Conservation (phyloP, 2,329 filamentous ascomycete species). For the Phaeosphaeria sp. region DNA sequence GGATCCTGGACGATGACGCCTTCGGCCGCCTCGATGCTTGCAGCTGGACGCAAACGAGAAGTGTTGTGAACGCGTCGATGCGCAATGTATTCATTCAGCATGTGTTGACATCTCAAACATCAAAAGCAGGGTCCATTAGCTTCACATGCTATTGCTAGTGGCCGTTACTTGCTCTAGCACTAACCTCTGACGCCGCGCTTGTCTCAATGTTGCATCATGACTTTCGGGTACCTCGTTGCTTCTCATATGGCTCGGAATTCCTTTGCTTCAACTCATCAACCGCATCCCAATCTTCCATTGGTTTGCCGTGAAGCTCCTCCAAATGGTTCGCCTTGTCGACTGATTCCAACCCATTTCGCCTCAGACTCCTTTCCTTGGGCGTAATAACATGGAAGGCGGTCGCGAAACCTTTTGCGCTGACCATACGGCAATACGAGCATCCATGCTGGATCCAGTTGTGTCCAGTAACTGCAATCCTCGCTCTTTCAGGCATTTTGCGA, state of each 20-base stretch:
- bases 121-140: slow-evolving; percentile 1
- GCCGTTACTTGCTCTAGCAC: not conserved
- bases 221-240: not conserved
- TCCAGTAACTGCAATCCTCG: not conserved
- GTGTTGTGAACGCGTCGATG: not conserved
- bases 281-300: too few relatives aligned
- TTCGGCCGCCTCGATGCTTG: not conserved
- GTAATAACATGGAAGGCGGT: not conserved
- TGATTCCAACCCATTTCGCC: too few relatives aligned
- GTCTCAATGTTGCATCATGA: not conserved
- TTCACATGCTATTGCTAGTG: not conserved
- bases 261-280: too few relatives aligned
- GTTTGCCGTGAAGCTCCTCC: too few relatives aligned
- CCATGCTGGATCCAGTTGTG: not conserved
- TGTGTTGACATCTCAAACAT: not conserved
- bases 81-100: not conserved
- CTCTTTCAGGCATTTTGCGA: not conserved
- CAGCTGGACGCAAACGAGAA: not conserved
- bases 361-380: too few relatives aligned
- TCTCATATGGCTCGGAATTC: too few relatives aligned
- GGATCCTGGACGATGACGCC: not conserved
- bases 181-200: not conserved
- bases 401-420: not conserved
- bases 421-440: not conserved
- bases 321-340: too few relatives aligned